Evolutionary conservation across 805 yeast species (phyloP), one percentile per base, ranked within the genome.

Genomic region (Cyberlindnera galapagoensis): DNA sequence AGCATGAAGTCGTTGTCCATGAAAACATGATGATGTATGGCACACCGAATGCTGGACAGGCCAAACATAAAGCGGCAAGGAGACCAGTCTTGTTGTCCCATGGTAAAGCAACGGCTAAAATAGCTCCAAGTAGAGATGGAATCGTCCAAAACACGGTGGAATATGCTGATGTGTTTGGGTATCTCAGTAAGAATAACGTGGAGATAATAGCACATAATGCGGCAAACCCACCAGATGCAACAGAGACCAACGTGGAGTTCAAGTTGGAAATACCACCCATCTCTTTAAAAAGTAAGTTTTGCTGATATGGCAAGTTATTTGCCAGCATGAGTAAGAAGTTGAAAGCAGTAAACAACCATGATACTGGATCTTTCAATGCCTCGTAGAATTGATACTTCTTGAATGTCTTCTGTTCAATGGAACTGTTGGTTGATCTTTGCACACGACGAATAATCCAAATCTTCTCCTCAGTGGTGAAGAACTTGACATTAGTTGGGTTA

Each of bases 281-380:
- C 31, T 61, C 61, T 21, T 56, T 62, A 37, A 62, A 74, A 18
- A 74, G 47, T 26, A 71, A 42, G 27, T 68, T 68, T 37, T 69
- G 74, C 43, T 73, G 79, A 42, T 69, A 73, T 5, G 72, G 57
- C 32, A 73, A 49, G 46, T 70, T 70, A 40, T 74, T 74, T 2
- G 76, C 74, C 34, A 74, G 51, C 53, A 64, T 69, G 41, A 62
- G 65, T 17, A 67, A 51, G 11, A 74, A 54, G 40, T 63, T 36
- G 35, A 40, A 44, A 3, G 27, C 24, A 13, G 26, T 36, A 30
- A 50, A 51, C 18, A 61, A 40, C 67, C 67, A 60, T 7, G 65
- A 51, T 19, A 61, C 40, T 32, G 65, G 66, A 37, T 69, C 75
- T 35, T 43, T 63, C n/a, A 69, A 30, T 5, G 66, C 59, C 47